Evolutionary conservation across 2,329 filamentous ascomycete genomes (phyloP).

Genomic region (Ophiostoma ulmi): DNA sequence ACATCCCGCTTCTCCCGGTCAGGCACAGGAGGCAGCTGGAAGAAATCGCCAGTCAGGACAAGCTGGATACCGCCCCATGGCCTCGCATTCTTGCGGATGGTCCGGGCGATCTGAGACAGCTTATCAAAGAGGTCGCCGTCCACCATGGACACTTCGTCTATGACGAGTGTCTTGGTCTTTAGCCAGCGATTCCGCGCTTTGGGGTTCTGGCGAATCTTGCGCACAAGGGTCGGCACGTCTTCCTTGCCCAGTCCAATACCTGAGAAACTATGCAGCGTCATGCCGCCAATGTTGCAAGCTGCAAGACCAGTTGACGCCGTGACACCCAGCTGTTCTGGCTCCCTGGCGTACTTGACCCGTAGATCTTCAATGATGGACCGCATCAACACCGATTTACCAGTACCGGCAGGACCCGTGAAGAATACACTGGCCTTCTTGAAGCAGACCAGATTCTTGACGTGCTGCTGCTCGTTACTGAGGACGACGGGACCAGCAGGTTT

Average conservation of each 20-base stretch:
- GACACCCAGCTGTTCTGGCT: slow-evolving; percentile 81
- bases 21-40: slow-evolving; percentile 90
- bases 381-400: slow-evolving; percentile 94
- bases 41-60: slow-evolving; percentile 94
- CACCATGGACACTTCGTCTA: slow-evolving; percentile 98
- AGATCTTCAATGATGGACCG: slow-evolving; percentile 80
- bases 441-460: slow-evolving; percentile 77
- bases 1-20: slow-evolving; percentile 63
- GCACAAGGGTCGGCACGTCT: slow-evolving; percentile 69
- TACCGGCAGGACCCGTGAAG: slow-evolving; percentile 94
- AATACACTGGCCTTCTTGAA: slow-evolving; percentile 83
- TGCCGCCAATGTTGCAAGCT: slow-evolving; percentile 92
- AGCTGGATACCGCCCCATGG: slow-evolving; percentile 96
- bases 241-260: slow-evolving; percentile 96
- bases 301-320: slow-evolving; percentile 94
- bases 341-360: slow-evolving; percentile 67
- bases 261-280: slow-evolving; percentile 91
- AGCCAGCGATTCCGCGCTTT: slow-evolving; percentile 90
- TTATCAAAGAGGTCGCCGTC: slow-evolving; percentile 97
- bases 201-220: slow-evolving; percentile 81
- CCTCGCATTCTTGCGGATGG: slow-evolving; percentile 80
- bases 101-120: slow-evolving; percentile 78
- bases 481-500: slow-evolving; percentile 50
- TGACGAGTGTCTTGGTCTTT: slow-evolving; percentile 76
- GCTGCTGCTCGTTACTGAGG: slow-evolving; percentile 79